Evolutionary conservation across 495 filamentous ascomycete genomes (phyloP).

Genomic region (Aspergillus conjunctus): DNA sequence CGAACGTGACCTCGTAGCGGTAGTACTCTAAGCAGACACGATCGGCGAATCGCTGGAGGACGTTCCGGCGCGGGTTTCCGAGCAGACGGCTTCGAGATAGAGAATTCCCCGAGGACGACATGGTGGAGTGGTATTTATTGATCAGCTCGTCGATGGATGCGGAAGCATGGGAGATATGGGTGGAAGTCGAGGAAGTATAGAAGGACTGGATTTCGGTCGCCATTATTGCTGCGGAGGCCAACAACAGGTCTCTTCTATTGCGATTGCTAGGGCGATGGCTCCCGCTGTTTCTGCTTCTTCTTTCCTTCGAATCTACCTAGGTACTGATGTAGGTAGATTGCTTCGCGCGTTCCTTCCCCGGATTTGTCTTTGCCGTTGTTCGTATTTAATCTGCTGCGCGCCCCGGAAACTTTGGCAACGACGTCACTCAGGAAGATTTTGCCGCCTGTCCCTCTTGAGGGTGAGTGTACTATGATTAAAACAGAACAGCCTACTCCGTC

Average conservation of each 20-base stretch:
- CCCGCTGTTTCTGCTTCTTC: not conserved
- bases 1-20: conserved; percentile 75
- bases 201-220: conserved; percentile 44
- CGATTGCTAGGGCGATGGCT: conserved; percentile 12
- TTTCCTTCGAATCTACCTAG: not conserved
- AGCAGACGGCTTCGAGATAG: conserved; percentile 15
- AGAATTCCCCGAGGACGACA: conserved; percentile 24
- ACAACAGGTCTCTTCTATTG: not conserved
- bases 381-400: not conserved
- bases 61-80: conserved; percentile 28
- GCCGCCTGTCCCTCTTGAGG: not conserved
- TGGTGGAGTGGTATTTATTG: conserved; percentile 40
- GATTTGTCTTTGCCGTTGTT: not conserved
- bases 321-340: too few species aligned
- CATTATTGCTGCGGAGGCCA: conserved; percentile 24
- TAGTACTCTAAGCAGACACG: conserved; percentile 68
- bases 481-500: not conserved
- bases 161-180: conserved; percentile 37
- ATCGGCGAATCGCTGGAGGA: conserved; percentile 43
- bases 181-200: conserved; percentile 39
- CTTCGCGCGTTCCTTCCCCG: not conserved
- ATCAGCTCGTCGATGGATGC: conserved; percentile 42
- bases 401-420: not conserved
- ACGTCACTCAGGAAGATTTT: not conserved
- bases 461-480: not conserved